Conservation (phyloP, 2,329 filamentous ascomycete genomes). For the Xylaria sp. region DNA sequence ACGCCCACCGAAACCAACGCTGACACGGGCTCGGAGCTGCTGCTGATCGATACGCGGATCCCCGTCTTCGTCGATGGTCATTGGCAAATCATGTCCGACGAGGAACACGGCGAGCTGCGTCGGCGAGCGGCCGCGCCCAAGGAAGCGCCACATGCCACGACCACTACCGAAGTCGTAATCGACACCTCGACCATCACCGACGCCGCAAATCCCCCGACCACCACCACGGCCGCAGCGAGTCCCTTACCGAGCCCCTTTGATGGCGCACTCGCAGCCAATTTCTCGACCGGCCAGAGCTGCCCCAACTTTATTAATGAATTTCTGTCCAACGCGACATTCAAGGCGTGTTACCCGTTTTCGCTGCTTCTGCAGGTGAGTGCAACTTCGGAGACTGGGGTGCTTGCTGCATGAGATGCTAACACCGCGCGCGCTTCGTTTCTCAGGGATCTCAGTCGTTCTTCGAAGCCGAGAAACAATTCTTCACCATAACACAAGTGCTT, state of each 20-base stretch:
- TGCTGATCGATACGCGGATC: constrained; percentile 52
- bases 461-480: constrained; percentile 74
- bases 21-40: constrained; percentile 35
- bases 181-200: constrained; percentile 46
- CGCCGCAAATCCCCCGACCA: constrained; percentile 38
- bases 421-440: not conserved
- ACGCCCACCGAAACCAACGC: constrained; percentile 47
- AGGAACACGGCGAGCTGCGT: constrained; percentile 48
- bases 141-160: constrained; percentile 18
- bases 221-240: constrained; percentile 47
- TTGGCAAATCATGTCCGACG: constrained; percentile 52
- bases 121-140: constrained; percentile 31
- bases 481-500: constrained; percentile 79
- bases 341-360: constrained; percentile 83
- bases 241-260: constrained; percentile 74
- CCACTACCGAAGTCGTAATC: constrained; percentile 49
- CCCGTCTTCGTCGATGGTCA: constrained; percentile 49
- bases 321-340: constrained; percentile 72
- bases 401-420: constrained; percentile 23
- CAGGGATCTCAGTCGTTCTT: constrained; percentile 89
- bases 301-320: constrained; percentile 75
- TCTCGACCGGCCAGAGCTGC: constrained; percentile 66
- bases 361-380: constrained; percentile 77
- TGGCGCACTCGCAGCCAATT: constrained; percentile 69
- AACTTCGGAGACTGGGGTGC: not conserved